Conservation (phyloP, 805 yeast genomes). For the Hanseniaspora mollemarum region DNA sequence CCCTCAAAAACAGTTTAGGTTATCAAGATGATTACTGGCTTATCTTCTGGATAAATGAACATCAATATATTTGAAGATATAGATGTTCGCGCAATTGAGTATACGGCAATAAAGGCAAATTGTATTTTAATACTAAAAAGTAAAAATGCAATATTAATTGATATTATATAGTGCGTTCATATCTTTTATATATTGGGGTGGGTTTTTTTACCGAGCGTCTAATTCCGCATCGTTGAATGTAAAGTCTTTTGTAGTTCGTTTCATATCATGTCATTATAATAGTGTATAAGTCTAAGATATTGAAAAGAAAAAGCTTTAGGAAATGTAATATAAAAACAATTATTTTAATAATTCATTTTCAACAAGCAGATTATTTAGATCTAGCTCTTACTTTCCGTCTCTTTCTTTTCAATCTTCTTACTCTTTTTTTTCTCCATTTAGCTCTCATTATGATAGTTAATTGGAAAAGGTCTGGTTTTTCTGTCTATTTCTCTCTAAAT, state of each 20-base stretch:
- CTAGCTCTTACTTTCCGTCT: constrained; percentile 99
- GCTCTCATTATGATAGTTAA: constrained; percentile 55
- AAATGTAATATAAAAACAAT: neutral
- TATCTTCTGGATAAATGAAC: too few species aligned
- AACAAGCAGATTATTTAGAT: constrained; percentile 73
- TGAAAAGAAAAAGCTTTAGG: constrained; percentile 1
- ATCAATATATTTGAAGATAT: too few species aligned
- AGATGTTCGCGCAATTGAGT: too few species aligned
- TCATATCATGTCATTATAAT: neutral
- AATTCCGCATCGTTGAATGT: constrained; percentile 1
- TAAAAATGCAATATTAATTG: neutral
- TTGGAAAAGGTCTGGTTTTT: constrained; percentile 21
- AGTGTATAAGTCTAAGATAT: neutral
- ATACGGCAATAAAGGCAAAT: neutral
- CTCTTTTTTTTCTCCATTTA: constrained; percentile 99
- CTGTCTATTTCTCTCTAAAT: constrained; percentile 12
- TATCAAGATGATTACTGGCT: too few species aligned
- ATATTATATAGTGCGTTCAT: neutral
- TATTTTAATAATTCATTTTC: constrained; percentile 6
- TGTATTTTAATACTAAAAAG: neutral
- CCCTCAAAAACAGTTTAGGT: too few species aligned
- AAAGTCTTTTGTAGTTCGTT: neutral
- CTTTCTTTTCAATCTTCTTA: constrained; percentile 99
- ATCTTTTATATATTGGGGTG: neutral
- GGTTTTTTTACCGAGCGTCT: constrained; percentile 7